Evolutionary conservation across 306 rosid genomes (phyloP).

Genomic region (Fagus crenata): DNA sequence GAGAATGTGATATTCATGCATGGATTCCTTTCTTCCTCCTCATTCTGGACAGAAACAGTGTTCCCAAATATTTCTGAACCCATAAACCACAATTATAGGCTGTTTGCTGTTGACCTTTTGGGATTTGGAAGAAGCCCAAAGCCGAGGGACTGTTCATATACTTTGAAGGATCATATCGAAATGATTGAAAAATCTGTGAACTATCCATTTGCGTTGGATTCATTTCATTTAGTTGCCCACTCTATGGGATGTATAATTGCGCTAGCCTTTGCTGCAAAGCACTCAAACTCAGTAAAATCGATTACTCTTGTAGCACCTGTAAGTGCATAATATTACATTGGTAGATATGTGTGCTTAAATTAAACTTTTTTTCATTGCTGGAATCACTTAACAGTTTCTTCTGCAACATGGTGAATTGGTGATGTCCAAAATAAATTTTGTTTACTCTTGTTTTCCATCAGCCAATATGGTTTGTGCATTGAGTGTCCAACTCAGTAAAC

Average conservation of each 20-base stretch:
- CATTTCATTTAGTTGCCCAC: slow-evolving; percentile 87
- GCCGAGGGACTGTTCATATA: slow-evolving; percentile 73
- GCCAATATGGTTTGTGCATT: too few species aligned
- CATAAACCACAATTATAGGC: slow-evolving; percentile 37
- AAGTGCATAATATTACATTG: slow-evolving; percentile 33
- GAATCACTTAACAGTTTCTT: not conserved
- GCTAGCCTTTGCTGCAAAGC: too few species aligned
- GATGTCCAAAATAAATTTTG: not conserved
- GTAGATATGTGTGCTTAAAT: not conserved
- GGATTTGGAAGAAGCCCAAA: slow-evolving; percentile 91
- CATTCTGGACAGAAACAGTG: slow-evolving; percentile 77
- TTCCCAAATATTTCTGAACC: slow-evolving; percentile 57
- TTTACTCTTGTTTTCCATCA: too few species aligned
- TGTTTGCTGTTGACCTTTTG: slow-evolving; percentile 68
- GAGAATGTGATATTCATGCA: slow-evolving; percentile 87
- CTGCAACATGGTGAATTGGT: not conserved
- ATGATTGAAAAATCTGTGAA: slow-evolving; percentile 77
- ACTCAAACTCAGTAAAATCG: slow-evolving; percentile 32
- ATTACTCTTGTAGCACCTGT: slow-evolving; percentile 87
- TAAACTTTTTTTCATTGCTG: not conserved
- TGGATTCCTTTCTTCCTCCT: slow-evolving; percentile 77
- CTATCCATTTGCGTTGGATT: slow-evolving; percentile 45
- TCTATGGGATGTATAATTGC: slow-evolving; percentile 90
- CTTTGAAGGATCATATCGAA: slow-evolving; percentile 70
- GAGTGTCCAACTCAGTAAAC: too few species aligned